phyloP scores from a whole-genome alignment of 2,329 filamentous ascomycete species.

The Colletotrichum sp. region DNA sequence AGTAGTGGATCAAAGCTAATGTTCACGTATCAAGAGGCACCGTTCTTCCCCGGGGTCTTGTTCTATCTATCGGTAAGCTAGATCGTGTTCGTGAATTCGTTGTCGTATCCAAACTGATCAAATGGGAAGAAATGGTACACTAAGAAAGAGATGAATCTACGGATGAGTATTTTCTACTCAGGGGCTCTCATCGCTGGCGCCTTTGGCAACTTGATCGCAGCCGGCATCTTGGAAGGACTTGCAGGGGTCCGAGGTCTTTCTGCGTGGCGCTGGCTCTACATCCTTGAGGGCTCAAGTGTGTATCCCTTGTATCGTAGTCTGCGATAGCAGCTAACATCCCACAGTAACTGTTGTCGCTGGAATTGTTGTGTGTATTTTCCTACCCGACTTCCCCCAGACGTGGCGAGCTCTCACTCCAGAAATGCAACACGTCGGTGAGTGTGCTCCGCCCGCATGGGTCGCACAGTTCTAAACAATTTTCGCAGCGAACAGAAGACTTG shows the following conservation, averaged over 20 bases:
- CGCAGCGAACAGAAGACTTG: constrained; percentile 30
- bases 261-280: constrained; percentile 58
- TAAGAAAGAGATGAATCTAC: constrained; percentile 52
- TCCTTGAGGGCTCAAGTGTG: constrained; percentile 42
- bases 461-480: neutral
- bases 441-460: neutral
- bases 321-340: neutral
- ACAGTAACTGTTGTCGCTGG: constrained; percentile 24
- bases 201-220: constrained; percentile 32
- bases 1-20: neutral
- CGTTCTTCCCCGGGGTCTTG: constrained; percentile 52
- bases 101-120: neutral
- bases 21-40: constrained; percentile 36
- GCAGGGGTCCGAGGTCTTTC: constrained; percentile 41
- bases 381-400: constrained; percentile 43
- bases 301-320: neutral
- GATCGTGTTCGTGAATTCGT: neutral
- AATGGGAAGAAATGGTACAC: constrained; percentile 31
- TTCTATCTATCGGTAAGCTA: constrained; percentile 42
- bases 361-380: constrained; percentile 27
- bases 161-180: constrained; percentile 38
- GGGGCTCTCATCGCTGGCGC: constrained; percentile 33
- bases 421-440: constrained; percentile 41
- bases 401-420: constrained; percentile 46
- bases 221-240: constrained; percentile 46